A percentile compares a stretch with the other conserved stretches of the same genome.
Conservation (phyloP, 1,284 basidiomycete genomes). For the Ustilago cynodontis region DNA sequence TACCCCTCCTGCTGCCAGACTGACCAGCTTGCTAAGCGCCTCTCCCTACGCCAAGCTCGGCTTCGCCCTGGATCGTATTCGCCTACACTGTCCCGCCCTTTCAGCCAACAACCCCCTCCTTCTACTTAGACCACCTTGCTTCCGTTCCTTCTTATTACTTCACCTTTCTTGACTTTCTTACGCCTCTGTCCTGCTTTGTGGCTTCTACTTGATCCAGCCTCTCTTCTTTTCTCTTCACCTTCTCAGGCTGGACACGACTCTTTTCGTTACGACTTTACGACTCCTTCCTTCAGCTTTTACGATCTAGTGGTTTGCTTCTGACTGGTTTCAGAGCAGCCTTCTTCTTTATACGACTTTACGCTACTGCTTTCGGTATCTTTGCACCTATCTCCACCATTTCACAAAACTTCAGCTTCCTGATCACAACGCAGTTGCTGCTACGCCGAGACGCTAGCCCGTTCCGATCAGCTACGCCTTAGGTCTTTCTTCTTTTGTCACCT, state of each 20-base stretch:
- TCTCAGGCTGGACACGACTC: slow-evolving; percentile 18
- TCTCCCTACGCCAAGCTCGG: not conserved
- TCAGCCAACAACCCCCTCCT: not conserved
- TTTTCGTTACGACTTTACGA: slow-evolving; percentile 25
- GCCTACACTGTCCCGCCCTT: not conserved
- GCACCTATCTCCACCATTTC: not conserved
- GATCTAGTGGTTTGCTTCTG: slow-evolving; percentile 8
- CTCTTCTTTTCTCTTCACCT: slow-evolving; percentile 18
- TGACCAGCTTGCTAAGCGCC: not conserved
- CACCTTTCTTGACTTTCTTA: not conserved
- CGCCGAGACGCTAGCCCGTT: not conserved
- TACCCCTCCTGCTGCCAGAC: not conserved
- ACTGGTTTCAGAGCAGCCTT: slow-evolving; percentile 29
- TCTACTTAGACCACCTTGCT: slow-evolving; percentile 6
- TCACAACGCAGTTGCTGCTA: not conserved
- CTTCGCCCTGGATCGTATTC: slow-evolving; percentile 3
- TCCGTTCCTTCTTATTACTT: not conserved
- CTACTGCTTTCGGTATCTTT: not conserved
- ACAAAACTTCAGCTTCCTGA: not conserved
- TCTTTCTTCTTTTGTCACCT: not conserved
- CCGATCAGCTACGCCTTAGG: not conserved
- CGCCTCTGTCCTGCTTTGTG: slow-evolving; percentile 2
- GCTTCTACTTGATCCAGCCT: slow-evolving; percentile 17
- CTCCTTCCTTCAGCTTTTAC: slow-evolving; percentile 8
- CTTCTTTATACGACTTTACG: slow-evolving; percentile 11